Percentiles rank a stretch among this genome's conserved stretches.
Evolutionary conservation across 371 early-diverging fungal species (phyloP).

Genomic region (Lichtheimia corymbifera): DNA sequence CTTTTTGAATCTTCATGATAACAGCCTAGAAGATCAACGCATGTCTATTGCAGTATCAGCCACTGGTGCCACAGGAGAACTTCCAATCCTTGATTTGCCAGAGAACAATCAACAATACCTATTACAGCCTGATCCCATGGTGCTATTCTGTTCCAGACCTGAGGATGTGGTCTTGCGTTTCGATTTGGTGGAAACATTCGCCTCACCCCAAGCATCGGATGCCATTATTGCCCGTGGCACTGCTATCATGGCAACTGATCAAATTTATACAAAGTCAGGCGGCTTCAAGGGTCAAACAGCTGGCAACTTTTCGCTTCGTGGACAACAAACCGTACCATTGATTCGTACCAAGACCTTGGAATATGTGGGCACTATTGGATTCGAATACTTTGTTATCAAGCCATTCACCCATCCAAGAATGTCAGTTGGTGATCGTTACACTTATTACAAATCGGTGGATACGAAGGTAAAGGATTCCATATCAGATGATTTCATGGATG

Average conservation of each 20-base stretch:
- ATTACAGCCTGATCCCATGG: slow-evolving; percentile 59
- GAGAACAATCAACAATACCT: slow-evolving; percentile 27
- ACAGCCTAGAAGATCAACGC: slow-evolving; percentile 32
- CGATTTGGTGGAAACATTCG: slow-evolving; percentile 66
- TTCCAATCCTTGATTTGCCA: slow-evolving; percentile 64
- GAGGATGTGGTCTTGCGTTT: slow-evolving; percentile 61
- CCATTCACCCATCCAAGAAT: slow-evolving; percentile 67
- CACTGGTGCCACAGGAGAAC: slow-evolving; percentile 60
- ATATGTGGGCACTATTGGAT: slow-evolving; percentile 60
- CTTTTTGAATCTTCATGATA: slow-evolving; percentile 25
- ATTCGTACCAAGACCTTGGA: slow-evolving; percentile 55
- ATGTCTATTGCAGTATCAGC: slow-evolving; percentile 64
- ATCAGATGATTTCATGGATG: background rate
- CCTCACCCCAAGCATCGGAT: slow-evolving; percentile 28
- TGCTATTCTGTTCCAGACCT: slow-evolving; percentile 52
- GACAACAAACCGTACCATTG: slow-evolving; percentile 60
- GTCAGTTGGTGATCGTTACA: slow-evolving; percentile 55
- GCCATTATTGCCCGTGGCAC: slow-evolving; percentile 62
- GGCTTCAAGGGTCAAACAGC: slow-evolving; percentile 34
- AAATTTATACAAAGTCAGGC: slow-evolving; percentile 38
- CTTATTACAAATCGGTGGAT: slow-evolving; percentile 65
- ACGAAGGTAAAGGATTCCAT: slow-evolving; percentile 43
- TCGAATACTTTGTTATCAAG: slow-evolving; percentile 66
- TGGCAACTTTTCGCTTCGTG: slow-evolving; percentile 40
- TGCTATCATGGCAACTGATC: slow-evolving; percentile 51